These are phyloP conservation scores for Arctium minus DNA, from an alignment of 129 eudicot species.

Conservation along the genomic window DNA sequence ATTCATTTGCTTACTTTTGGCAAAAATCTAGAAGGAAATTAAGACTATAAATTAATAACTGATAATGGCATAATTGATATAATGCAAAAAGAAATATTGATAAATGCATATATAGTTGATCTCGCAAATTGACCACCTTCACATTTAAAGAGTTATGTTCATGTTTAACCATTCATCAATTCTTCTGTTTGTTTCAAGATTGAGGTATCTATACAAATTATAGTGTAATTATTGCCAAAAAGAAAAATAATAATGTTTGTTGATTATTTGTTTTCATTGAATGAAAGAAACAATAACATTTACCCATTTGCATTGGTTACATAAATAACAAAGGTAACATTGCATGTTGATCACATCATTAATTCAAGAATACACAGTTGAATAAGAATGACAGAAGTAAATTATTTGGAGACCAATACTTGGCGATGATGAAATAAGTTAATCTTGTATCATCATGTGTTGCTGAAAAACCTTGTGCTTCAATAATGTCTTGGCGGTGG, in stretches of 20 bases:
- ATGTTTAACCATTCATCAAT: neutral
- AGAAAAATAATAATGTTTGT: neutral
- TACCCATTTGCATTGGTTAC: neutral
- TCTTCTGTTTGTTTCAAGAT: neutral
- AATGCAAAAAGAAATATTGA: too few species aligned
- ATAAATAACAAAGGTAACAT: neutral
- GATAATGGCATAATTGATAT: too few species aligned
- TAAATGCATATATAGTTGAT: too few species aligned
- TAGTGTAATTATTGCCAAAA: too few species aligned
- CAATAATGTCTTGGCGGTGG: neutral
- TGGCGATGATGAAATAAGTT: neutral
- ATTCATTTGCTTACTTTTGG: too few species aligned
- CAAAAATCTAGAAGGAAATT: too few species aligned
- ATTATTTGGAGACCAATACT: neutral
- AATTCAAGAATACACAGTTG: neutral
- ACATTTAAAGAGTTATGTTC: too few species aligned
- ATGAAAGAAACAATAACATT: neutral
- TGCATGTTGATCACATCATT: neutral
- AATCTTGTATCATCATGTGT: neutral
- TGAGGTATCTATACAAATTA: neutral
- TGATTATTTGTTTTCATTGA: neutral
- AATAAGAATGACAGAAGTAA: neutral
- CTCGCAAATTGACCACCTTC: too few species aligned
- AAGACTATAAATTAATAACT: too few species aligned
- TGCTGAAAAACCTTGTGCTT: neutral